phyloP scores from a whole-genome alignment of 169 alveolate species.

The Amoebophrya sp. region DNA sequence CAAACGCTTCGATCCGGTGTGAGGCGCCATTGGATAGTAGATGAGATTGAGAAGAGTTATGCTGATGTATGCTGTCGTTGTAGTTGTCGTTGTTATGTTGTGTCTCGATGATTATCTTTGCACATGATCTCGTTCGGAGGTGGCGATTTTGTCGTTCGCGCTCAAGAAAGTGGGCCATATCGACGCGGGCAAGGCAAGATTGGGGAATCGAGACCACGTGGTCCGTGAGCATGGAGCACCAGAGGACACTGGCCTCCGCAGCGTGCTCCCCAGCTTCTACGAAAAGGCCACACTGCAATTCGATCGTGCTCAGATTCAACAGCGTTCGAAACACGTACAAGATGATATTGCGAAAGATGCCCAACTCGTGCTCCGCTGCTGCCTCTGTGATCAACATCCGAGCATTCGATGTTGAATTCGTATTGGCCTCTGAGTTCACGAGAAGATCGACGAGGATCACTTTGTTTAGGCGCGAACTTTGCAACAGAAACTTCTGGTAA shows the following conservation, averaged over 20 bases:
- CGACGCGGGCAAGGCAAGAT: background rate
- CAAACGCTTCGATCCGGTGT: too few species aligned
- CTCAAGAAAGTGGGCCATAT: too few species aligned
- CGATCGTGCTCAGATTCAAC: background rate
- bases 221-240: slow-evolving; percentile 14
- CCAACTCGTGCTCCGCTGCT: background rate
- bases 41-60: background rate
- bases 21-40: background rate
- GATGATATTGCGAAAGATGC: background rate
- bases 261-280: background rate
- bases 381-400: background rate
- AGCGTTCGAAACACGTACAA: background rate
- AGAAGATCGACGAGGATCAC: too few species aligned
- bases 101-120: background rate
- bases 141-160: too few species aligned
- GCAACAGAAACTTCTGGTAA: background rate
- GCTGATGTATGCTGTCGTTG: background rate
- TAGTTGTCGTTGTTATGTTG: background rate
- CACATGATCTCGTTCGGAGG: background rate
- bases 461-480: background rate
- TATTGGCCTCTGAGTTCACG: too few species aligned
- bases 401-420: background rate
- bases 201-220: background rate
- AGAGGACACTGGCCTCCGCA: background rate
- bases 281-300: background rate